Percentiles rank a stretch among this genome's conserved stretches.
phyloP scores from a whole-genome alignment of 306 rosid genomes.

The Myrica gale region DNA sequence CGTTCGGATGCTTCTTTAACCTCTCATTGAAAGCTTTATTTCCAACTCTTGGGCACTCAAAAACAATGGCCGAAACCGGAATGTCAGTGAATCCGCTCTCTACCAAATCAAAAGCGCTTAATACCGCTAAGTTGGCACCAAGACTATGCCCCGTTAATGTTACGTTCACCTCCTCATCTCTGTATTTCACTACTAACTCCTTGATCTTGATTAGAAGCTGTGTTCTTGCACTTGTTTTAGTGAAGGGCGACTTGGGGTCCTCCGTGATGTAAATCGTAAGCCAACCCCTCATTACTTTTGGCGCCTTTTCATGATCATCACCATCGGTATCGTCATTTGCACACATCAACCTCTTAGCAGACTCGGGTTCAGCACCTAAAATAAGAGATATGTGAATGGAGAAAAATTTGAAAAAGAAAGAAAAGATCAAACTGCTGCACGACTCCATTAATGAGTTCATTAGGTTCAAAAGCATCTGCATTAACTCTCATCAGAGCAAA shows the following conservation, averaged over 20 bases:
- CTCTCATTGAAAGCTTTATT: constrained; percentile 43
- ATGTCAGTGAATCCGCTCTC: constrained; percentile 49
- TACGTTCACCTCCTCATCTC: constrained; percentile 50
- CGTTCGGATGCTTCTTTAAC: constrained; percentile 21
- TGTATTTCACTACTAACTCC: constrained; percentile 29
- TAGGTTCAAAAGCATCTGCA: constrained; percentile 23
- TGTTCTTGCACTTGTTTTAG: constrained; percentile 46
- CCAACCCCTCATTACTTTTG: constrained; percentile 69
- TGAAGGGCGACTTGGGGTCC: constrained; percentile 44
- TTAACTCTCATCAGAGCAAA: constrained; percentile 24
- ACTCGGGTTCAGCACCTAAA: constrained; percentile 32
- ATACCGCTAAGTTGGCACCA: constrained; percentile 50
- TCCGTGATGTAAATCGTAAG: constrained; percentile 50
- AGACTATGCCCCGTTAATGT: constrained; percentile 56
- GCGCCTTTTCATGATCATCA: constrained; percentile 3
- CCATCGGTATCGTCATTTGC: background rate
- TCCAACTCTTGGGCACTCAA: constrained; percentile 42
- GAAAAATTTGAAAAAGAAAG: background rate
- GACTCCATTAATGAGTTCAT: constrained; percentile 23
- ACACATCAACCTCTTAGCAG: constrained; percentile 28
- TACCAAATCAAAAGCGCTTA: constrained; percentile 56
- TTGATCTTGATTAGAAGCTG: constrained; percentile 39
- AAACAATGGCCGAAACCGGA: constrained; percentile 31
- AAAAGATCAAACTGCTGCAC: constrained; percentile 4
- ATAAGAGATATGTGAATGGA: background rate